Base-by-base conservation (phyloP, 352 stramenopile genomes). In the Phytophthora syringae region DNA sequence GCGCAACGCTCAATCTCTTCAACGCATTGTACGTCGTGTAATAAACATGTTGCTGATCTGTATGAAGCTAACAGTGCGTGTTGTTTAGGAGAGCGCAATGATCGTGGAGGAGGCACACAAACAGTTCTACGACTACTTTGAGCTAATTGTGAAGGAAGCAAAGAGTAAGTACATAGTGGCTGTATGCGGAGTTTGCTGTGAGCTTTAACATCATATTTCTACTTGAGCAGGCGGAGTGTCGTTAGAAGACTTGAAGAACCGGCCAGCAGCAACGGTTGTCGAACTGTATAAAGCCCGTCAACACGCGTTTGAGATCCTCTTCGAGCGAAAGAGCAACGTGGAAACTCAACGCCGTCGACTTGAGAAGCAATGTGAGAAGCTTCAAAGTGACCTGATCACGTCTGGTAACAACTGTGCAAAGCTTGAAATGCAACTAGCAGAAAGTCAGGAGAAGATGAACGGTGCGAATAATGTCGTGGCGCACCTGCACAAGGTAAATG, bases 291-390 rank as follows among this genome's bases (percentile, higher is more conserved):
- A 77, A 49, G 64, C 75, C 16, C 81, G 76, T 28, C 81, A 90
- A 45, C 82, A 86, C 50, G 79, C 80, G 7, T 86, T 86, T 18
- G 81, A 90, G 30, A 78, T 84, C 32, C 58, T 90, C 12, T 81
- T 77, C 27, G 76, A 88, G 40, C 76, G 87, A 58, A 86, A 88
- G 32, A 73, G 51, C 53, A 84, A 76, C 25, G 63, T 67, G 30
- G 78, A 88, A 21, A 81, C 82, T 52, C 76, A 88, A 52, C 61
- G 78, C 16, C 68, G 60, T 6, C 70, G 76, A 15, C 59, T 89
- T 12, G 76, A 88, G 53, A 77, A 80, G 34, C 80, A 85, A 21
- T 75, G 74, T 40, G 67, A 84, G 48, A 78, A 79, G 39, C 67
- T 88, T 51, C 73, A 82, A 36, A 85, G 64, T 34, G 76, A 84